A percentile compares a stretch with the other conserved stretches of the same genome.
Conservation (phyloP, 2,329 filamentous ascomycete genomes). For the Zalaria obscura region DNA sequence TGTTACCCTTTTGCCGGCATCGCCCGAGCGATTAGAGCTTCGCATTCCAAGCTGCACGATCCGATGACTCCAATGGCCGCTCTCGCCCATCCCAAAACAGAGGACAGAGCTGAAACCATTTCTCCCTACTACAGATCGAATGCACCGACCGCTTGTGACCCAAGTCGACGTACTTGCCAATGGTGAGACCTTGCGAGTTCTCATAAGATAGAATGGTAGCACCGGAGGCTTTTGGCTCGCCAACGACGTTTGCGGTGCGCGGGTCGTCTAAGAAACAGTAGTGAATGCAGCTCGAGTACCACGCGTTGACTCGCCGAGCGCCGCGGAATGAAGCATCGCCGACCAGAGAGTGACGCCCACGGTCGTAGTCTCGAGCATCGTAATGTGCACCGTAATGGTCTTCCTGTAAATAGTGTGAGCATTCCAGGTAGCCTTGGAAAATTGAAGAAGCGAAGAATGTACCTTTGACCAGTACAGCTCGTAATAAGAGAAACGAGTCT, state of each 20-base stretch:
- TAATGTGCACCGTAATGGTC: slow-evolving; percentile 47
- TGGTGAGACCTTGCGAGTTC: slow-evolving; percentile 55
- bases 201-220: slow-evolving; percentile 60
- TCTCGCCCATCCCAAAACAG: slow-evolving; percentile 32
- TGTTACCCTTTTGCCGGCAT: not conserved
- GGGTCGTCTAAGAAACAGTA: slow-evolving; percentile 47
- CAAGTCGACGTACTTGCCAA: slow-evolving; percentile 37
- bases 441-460: slow-evolving; percentile 9
- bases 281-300: slow-evolving; percentile 44
- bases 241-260: slow-evolving; percentile 40
- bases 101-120: slow-evolving; percentile 31
- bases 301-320: slow-evolving; percentile 40
- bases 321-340: slow-evolving; percentile 42
- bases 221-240: slow-evolving; percentile 61
- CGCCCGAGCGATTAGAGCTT: slow-evolving; percentile 3
- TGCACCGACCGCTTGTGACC: slow-evolving; percentile 25
- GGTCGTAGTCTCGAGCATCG: slow-evolving; percentile 40
- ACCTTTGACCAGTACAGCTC: slow-evolving; percentile 68
- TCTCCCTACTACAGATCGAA: slow-evolving; percentile 21
- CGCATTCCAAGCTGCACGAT: slow-evolving; percentile 12
- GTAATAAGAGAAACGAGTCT: slow-evolving; percentile 60
- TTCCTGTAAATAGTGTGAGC: slow-evolving; percentile 26
- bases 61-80: slow-evolving; percentile 11
- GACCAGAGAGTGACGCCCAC: slow-evolving; percentile 46
- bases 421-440: not conserved